Percentiles rank a stretch among this genome's conserved stretches.
Conservation (phyloP, 2,329 filamentous ascomycete genomes). For the Exophiala sp. region DNA sequence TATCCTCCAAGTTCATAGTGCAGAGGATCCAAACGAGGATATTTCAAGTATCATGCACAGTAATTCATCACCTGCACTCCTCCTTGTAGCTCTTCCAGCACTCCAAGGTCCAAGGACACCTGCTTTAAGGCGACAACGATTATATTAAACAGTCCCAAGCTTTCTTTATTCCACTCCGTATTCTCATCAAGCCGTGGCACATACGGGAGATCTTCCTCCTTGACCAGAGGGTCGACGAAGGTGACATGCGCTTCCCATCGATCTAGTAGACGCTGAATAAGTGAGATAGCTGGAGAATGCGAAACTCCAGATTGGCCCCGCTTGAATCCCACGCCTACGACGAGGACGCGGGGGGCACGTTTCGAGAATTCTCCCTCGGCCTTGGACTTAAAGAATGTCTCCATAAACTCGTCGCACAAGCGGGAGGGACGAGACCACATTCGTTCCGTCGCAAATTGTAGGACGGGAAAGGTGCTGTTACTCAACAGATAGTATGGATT, state of each 20-base stretch:
- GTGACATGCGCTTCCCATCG: not conserved
- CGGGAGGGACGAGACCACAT: conserved; percentile 6
- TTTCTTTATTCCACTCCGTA: not conserved
- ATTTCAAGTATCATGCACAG: not conserved
- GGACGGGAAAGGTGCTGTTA: not conserved
- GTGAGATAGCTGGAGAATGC: conserved; percentile 4
- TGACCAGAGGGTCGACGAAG: not conserved
- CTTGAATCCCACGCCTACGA: conserved; percentile 15
- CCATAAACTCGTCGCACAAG: not conserved
- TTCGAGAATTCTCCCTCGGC: not conserved
- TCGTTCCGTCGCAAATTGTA: conserved; percentile 3
- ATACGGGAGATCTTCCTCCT: not conserved
- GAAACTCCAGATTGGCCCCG: conserved; percentile 7
- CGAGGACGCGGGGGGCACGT: conserved; percentile 7
- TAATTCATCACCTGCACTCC: not conserved
- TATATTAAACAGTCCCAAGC: not conserved
- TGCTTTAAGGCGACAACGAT: not conserved
- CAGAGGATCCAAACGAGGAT: not conserved
- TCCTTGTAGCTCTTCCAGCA: not conserved
- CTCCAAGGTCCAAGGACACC: not conserved
- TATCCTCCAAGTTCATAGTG: not conserved
- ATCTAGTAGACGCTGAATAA: not conserved
- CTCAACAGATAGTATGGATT: conserved; percentile 13
- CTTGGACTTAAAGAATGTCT: not conserved
- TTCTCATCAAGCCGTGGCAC: not conserved